Evolutionary conservation across 1,139 yeast species (phyloP).

Genomic region (Protomyces arabidopsidicola): DNA sequence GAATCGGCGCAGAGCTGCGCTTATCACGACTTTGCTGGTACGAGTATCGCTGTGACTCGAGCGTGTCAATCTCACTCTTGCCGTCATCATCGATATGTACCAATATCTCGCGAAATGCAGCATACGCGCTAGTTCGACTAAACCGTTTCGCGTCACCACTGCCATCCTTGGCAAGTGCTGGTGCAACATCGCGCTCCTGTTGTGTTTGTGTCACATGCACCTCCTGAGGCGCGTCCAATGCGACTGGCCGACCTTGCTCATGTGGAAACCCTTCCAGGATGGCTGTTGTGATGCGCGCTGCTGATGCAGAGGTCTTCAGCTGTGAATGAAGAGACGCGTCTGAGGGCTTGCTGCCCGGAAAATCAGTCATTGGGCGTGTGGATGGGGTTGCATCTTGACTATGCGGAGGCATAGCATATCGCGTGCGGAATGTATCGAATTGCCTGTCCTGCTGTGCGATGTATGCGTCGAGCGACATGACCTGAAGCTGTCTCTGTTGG

Average conservation of each 20-base stretch:
- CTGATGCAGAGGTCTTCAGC: background rate
- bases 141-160: background rate
- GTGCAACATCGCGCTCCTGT: background rate
- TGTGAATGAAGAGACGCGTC: background rate
- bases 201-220: background rate
- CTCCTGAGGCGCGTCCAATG: background rate
- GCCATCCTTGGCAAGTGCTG: background rate
- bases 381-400: background rate
- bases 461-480: slow-evolving; percentile 23
- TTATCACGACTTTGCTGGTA: background rate
- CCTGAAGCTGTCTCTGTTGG: background rate
- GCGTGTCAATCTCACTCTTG: background rate
- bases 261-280: background rate
- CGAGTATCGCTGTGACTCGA: background rate
- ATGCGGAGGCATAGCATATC: background rate
- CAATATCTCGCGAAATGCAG: background rate
- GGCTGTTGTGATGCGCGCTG: background rate
- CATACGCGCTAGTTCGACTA: background rate
- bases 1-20: background rate
- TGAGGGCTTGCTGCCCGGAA: background rate
- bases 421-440: slow-evolving; percentile 18
- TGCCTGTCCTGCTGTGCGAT: slow-evolving; percentile 12
- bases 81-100: background rate
- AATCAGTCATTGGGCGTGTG: background rate
- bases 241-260: background rate